Base-by-base conservation (phyloP, 1,284 basidiomycete species). In the Ustilago nuda region DNA sequence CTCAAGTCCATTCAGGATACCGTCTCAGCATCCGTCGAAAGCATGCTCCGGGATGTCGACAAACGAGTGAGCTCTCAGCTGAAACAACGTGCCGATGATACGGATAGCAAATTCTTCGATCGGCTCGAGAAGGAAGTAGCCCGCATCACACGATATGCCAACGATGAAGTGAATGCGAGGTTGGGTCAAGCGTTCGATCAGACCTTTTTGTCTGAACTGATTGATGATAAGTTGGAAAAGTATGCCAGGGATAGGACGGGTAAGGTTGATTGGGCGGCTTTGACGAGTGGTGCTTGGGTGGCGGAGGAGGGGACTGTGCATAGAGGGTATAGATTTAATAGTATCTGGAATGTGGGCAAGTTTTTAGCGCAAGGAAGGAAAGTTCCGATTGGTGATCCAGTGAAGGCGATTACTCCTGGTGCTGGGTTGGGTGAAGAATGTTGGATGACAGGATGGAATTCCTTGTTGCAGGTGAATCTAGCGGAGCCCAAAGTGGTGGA, bases 371-470 rank as follows among this genome's bases (percentile, higher is more conserved):
- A 76, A 51, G 73, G 73, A 1, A 60, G 73, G 39, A 71, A 71
- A 37, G 73, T 76, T 41, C 23, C 73, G 13, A 76, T 76, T 32
- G 73, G 73, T 2, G 65, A 71, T 13, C 73, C 73, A 39, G 59
- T 76, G 19, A 71, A 71, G 50, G 73, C 73, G 8, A 76, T 76
- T 17, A 76, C 73, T 8, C 73, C 73, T 0, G 73, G 73, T 23
- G 65, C 61, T 1, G 59, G 41, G 3, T 32, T 67, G 51, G 73
- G 68, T 0, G 32, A 27, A 46, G 68, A 56, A 1, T 76, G 73
- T 23, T 76, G 73, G 73, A 65, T 76, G 68, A 76, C 73, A 15
- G 73, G 73, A 1, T 76, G 73, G 73, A 50, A 60, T 12, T 67
- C 64, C 36, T 32, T 67, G 53, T 32, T 76, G 52, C 68, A 76